phyloP scores from a whole-genome alignment of 2,329 filamentous ascomycete species.

The Aspergillus sp. region DNA sequence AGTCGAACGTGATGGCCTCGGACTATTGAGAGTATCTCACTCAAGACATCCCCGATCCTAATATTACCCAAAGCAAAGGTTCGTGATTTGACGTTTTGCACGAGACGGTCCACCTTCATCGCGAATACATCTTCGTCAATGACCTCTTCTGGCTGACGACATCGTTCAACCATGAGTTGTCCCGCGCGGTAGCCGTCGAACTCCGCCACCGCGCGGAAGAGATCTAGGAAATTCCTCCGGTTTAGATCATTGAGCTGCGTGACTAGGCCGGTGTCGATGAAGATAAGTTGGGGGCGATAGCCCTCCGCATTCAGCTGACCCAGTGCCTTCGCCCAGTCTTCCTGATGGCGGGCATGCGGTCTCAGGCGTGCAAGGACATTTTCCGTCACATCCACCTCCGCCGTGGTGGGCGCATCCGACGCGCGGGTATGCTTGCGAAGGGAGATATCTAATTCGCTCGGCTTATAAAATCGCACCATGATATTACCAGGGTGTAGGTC shows the following conservation, averaged over 20 bases:
- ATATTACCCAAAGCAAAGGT: slow-evolving; percentile 92
- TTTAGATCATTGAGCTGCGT: slow-evolving; percentile 89
- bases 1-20: slow-evolving; percentile 86
- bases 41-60: slow-evolving; percentile 92
- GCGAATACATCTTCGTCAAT: slow-evolving; percentile 88
- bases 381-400: slow-evolving; percentile 76
- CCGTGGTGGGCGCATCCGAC: slow-evolving; percentile 45
- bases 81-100: slow-evolving; percentile 82
- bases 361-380: slow-evolving; percentile 77
- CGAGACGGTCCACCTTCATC: slow-evolving; percentile 93
- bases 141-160: slow-evolving; percentile 86
- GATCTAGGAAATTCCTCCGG: slow-evolving; percentile 84
- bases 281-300: slow-evolving; percentile 89
- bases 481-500: slow-evolving; percentile 97
- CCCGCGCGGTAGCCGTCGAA: slow-evolving; percentile 97
- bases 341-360: slow-evolving; percentile 66
- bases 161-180: slow-evolving; percentile 92
- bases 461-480: slow-evolving; percentile 97
- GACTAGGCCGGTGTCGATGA: slow-evolving; percentile 94
- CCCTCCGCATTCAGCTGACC: slow-evolving; percentile 78
- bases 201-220: slow-evolving; percentile 93
- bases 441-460: slow-evolving; percentile 67
- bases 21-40: slow-evolving; percentile 89
- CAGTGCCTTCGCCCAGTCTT: slow-evolving; percentile 73
- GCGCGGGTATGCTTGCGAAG: slow-evolving; percentile 47